Conservation (phyloP, 345 rosid species). For the Hibiscus syriacus region DNA sequence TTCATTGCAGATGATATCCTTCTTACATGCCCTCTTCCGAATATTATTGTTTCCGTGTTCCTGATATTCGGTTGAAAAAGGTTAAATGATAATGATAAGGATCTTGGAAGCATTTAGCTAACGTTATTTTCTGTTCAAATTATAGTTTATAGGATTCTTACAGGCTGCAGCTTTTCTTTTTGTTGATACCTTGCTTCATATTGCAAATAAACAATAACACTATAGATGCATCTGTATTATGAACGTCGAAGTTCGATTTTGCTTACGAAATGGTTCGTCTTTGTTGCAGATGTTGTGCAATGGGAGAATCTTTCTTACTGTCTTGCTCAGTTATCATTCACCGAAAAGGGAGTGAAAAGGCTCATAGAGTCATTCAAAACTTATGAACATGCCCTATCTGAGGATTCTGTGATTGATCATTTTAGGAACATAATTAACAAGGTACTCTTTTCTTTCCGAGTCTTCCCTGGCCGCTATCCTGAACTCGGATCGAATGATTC, state of each 20-base stretch:
- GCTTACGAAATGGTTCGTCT: conserved; percentile 2
- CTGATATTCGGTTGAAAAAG: not conserved
- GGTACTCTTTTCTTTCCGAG: conserved; percentile 31
- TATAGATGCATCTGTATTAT: not conserved
- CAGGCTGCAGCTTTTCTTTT: no score
- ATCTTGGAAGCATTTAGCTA: not conserved
- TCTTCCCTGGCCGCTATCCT: conserved; percentile 1
- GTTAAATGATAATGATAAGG: not conserved
- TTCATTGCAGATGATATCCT: conserved; percentile 6
- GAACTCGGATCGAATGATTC: conserved; percentile 2
- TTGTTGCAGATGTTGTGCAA: conserved; percentile 68
- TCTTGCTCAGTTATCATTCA: conserved; percentile 84
- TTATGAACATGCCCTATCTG: conserved; percentile 71
- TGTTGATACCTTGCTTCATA: not conserved
- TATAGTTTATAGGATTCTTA: not conserved
- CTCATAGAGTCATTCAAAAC: conserved; percentile 81
- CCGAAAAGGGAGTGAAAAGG: conserved; percentile 89
- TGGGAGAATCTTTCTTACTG: conserved; percentile 93
- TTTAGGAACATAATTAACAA: conserved; percentile 80
- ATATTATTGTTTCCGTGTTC: not conserved
- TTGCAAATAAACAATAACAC: not conserved
- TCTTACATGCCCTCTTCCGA: not conserved
- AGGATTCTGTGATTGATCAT: conserved; percentile 80
- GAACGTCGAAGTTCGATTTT: not conserved
- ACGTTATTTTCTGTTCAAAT: not conserved